Conservation (phyloP, 345 rosid species). For the Dipteronia dyeriana region DNA sequence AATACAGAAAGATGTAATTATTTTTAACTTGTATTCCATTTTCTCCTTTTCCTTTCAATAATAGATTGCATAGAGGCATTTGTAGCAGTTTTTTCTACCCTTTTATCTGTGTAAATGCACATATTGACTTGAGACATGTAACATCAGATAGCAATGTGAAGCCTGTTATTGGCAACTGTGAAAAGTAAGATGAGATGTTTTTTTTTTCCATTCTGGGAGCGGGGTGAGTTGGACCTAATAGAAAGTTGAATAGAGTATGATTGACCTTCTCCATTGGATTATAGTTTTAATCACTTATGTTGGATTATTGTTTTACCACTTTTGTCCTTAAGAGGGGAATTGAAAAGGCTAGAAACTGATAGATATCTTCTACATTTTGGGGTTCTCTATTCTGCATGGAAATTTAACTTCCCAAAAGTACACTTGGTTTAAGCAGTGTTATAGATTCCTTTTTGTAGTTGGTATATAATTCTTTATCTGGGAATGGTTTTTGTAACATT, state of each 20-base stretch:
- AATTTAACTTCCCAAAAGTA: neutral
- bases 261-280: neutral
- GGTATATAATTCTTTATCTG: neutral
- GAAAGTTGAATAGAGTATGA: neutral
- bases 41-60: neutral
- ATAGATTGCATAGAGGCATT: neutral
- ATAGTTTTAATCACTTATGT: neutral
- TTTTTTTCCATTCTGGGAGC: neutral
- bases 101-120: neutral
- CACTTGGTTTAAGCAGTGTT: neutral
- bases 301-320: neutral
- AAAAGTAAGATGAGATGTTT: neutral
- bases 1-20: constrained; percentile 43
- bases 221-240: neutral
- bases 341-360: neutral
- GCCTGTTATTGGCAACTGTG: constrained; percentile 1
- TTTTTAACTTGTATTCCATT: constrained; percentile 21
- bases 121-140: neutral
- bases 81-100: no score
- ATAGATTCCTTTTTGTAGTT: neutral
- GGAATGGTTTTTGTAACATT: neutral
- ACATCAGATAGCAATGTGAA: constrained; percentile 2
- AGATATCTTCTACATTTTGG: neutral
- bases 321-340: neutral
- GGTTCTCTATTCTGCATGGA: neutral